A percentile compares a stretch with the other conserved stretches of the same genome.
Evolutionary conservation across 2,329 filamentous ascomycete species (phyloP).

Genomic region (Aspergillus novofumigatus): DNA sequence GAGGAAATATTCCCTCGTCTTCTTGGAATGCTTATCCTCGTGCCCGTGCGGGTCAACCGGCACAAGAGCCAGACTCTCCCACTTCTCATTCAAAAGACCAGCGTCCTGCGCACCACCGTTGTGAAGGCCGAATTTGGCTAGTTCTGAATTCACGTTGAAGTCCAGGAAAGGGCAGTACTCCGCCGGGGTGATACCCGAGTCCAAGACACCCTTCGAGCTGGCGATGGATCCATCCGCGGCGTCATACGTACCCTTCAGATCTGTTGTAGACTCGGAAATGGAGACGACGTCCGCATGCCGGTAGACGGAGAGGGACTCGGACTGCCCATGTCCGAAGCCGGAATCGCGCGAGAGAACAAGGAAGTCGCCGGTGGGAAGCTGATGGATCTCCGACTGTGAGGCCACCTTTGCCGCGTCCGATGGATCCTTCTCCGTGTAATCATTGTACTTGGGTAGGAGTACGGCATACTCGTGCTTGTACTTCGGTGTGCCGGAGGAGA

Average conservation of each 20-base stretch:
- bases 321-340: slow-evolving; percentile 55
- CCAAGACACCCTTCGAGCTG: slow-evolving; percentile 50
- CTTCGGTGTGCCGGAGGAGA: slow-evolving; percentile 43
- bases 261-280: slow-evolving; percentile 53
- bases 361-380: slow-evolving; percentile 60
- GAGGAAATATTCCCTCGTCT: slow-evolving; percentile 61
- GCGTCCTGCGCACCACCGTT: slow-evolving; percentile 62
- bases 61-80: slow-evolving; percentile 65
- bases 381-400: slow-evolving; percentile 65
- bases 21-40: slow-evolving; percentile 2
- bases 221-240: slow-evolving; percentile 43
- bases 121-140: slow-evolving; percentile 62
- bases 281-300: slow-evolving; percentile 68
- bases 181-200: slow-evolving; percentile 52
- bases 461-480: slow-evolving; percentile 63
- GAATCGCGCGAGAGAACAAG: slow-evolving; percentile 64
- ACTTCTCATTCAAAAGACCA: slow-evolving; percentile 68
- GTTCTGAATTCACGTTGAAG: slow-evolving; percentile 62
- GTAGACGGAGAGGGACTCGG: slow-evolving; percentile 54
- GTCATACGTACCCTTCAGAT: slow-evolving; percentile 52
- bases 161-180: slow-evolving; percentile 64
- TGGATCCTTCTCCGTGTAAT: slow-evolving; percentile 45
- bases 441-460: slow-evolving; percentile 56
- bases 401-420: slow-evolving; percentile 52
- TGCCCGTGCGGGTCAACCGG: slow-evolving; percentile 50